A percentile compares a stretch with the other conserved stretches of the same genome.
Evolutionary conservation across 1,284 basidiomycete genomes (phyloP).

Genomic region (Cutaneotrichosporon dermatis): DNA sequence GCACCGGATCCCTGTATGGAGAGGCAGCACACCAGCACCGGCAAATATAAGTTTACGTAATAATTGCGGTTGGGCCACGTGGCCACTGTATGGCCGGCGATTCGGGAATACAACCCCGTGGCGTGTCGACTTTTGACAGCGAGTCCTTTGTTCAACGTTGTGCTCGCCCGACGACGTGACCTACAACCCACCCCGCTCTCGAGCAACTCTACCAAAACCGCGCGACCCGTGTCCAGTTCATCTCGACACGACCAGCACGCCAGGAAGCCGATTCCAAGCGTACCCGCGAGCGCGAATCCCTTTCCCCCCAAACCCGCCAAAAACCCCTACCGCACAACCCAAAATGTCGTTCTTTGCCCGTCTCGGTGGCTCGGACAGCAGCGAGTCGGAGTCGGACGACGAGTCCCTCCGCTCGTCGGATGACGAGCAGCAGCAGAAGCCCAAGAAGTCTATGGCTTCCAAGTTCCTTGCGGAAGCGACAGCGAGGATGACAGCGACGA

Average conservation of each 20-base stretch:
- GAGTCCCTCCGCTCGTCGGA: slow-evolving; percentile 45
- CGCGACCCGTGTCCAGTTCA: slow-evolving; percentile 1
- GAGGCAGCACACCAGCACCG: too few relatives aligned
- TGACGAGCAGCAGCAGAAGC: slow-evolving; percentile 36
- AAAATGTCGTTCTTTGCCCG: slow-evolving; percentile 38
- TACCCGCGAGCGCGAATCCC: slow-evolving; percentile 1
- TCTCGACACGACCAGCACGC: slow-evolving; percentile 1
- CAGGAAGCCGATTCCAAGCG: not conserved
- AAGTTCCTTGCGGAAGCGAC: slow-evolving; percentile 38
- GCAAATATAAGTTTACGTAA: too few relatives aligned
- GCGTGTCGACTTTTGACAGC: not conserved
- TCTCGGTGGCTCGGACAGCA: slow-evolving; percentile 33
- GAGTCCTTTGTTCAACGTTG: not conserved
- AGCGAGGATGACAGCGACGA: slow-evolving; percentile 32
- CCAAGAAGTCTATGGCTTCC: slow-evolving; percentile 26
- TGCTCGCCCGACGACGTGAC: not conserved
- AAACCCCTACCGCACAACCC: not conserved
- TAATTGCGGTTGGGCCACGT: too few relatives aligned
- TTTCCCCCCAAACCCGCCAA: not conserved
- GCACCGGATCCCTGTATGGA: too few relatives aligned
- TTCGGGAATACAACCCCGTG: too few relatives aligned
- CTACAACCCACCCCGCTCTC: not conserved
- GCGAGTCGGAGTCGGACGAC: slow-evolving; percentile 42
- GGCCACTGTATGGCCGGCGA: too few relatives aligned
- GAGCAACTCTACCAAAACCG: slow-evolving; percentile 3